Base-by-base conservation (phyloP, 2,329 filamentous ascomycete genomes). In the Colletotrichum sidae region DNA sequence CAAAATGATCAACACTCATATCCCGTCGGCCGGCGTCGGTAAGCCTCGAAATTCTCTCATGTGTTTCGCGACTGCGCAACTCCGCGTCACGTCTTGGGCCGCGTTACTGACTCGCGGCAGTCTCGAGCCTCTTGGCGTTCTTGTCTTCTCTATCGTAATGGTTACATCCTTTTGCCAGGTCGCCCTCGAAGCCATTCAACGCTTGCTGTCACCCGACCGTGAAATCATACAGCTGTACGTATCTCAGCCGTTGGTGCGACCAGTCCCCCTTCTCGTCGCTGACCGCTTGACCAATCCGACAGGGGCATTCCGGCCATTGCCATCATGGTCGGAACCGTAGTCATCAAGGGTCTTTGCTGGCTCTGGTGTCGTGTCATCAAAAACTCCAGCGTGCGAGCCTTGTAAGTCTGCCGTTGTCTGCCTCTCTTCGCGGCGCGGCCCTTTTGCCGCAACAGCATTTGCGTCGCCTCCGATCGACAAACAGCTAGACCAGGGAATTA, bases 121-220 rank as follows among this genome's bases (percentile, higher is more conserved):
- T 52, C 83, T 96, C 50, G 92, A 95, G 72, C 92, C 92, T 2
- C 85, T 96, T 6, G 92, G 92, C 35, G 90, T 96, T 2, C 81
- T 96, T 6, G 89, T 95, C 60, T 96, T 95, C 78, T 92, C 90
- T 13, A 86, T 94, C 65, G 92, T 95, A 73, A 96, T 96, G 92
- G 91, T 95, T 68, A 94, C 91, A 0, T 92, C 90, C 0, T 95
- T 96, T 78, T 87, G 88, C 69, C 92, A 96, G 77, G 92, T 96
- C 45, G 88, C 85, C 42, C 81, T 94, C 11, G 82, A 93, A 77
- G 92, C 90, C 72, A 78, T 92, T 37, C 84, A 89, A 68, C 87
- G 88, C 2, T 83, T 96, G 8, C 81, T 83, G 8, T 81, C 83
- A 11, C 75, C 82, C 3, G 84, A 93, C 61, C 91, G 88, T 70